phyloP scores from a whole-genome alignment of 768 basidiomycete species.

The Cystobasidium ongulense region DNA sequence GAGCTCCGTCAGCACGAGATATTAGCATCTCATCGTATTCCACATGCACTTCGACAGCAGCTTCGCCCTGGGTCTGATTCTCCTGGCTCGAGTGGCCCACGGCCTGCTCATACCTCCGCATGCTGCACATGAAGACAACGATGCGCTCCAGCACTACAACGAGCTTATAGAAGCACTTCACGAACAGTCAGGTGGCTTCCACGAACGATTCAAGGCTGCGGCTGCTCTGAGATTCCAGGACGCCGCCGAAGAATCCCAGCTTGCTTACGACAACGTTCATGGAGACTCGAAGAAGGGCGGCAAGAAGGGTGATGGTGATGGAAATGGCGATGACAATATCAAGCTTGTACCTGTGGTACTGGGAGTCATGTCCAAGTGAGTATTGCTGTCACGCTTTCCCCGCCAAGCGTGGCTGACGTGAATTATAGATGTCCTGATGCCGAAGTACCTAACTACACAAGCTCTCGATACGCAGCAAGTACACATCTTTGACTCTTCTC shows the following conservation, averaged over 20 bases:
- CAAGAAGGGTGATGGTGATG: slow-evolving; percentile 1
- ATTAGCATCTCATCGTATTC: too few species aligned
- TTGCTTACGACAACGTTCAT: slow-evolving; percentile 56
- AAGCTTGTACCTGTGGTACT: slow-evolving; percentile 20
- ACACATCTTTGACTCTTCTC: background rate
- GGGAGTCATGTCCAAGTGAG: slow-evolving; percentile 28
- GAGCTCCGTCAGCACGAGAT: too few species aligned
- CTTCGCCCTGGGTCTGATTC: background rate
- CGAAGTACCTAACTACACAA: background rate
- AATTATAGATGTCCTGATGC: slow-evolving; percentile 25
- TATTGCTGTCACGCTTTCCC: background rate
- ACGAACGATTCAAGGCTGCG: background rate
- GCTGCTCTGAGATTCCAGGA: background rate
- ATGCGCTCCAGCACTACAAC: background rate
- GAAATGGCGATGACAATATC: background rate
- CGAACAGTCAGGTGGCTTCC: slow-evolving; percentile 34
- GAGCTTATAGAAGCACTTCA: slow-evolving; percentile 45
- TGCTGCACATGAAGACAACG: background rate
- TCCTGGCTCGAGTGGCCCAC: background rate
- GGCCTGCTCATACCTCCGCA: background rate
- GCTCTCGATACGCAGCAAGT: background rate
- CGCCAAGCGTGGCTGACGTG: too few species aligned
- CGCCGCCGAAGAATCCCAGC: background rate
- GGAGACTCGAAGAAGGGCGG: slow-evolving; percentile 45
- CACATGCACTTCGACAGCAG: slow-evolving; percentile 8